Percentiles rank a stretch among this genome's conserved stretches.
Conservation (phyloP, 2,329 filamentous ascomycete species). For the Curvularia lunata region DNA sequence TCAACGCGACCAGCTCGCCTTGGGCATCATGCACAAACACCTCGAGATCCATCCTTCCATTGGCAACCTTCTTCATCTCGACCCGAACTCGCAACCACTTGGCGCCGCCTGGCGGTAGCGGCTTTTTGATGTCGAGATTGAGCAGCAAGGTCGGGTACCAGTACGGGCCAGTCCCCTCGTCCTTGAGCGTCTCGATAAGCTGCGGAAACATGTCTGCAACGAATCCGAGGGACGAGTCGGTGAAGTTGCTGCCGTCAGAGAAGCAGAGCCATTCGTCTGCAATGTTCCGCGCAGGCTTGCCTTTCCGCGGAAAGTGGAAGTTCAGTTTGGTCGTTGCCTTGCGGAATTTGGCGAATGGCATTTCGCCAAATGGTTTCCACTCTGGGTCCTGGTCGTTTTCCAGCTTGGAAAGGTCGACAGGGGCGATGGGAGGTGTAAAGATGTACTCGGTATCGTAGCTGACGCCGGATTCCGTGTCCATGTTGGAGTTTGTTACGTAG, state of each 20-base stretch:
- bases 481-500: constrained; percentile 70
- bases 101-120: constrained; percentile 69
- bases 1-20: constrained; percentile 70
- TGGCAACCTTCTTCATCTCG: constrained; percentile 69
- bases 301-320: constrained; percentile 59
- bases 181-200: constrained; percentile 61
- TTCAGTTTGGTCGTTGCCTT: constrained; percentile 60
- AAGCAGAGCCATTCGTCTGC: constrained; percentile 74
- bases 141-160: constrained; percentile 81
- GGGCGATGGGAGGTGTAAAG: constrained; percentile 54
- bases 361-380: constrained; percentile 55
- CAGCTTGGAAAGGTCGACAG: constrained; percentile 54
- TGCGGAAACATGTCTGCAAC: constrained; percentile 73
- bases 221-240: constrained; percentile 67
- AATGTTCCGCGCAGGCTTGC: constrained; percentile 49
- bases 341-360: constrained; percentile 55
- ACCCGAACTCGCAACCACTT: constrained; percentile 75
- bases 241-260: constrained; percentile 66
- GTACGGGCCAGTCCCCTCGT: constrained; percentile 50
- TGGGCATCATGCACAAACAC: constrained; percentile 68
- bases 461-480: constrained; percentile 64
- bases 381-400: constrained; percentile 53
- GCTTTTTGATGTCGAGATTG: constrained; percentile 79
- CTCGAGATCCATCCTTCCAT: constrained; percentile 78
- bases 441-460: constrained; percentile 62